Percentiles rank a stretch among this genome's conserved stretches.
Conservation (phyloP, 805 yeast genomes). For the Kluyveromyces starmeri region DNA sequence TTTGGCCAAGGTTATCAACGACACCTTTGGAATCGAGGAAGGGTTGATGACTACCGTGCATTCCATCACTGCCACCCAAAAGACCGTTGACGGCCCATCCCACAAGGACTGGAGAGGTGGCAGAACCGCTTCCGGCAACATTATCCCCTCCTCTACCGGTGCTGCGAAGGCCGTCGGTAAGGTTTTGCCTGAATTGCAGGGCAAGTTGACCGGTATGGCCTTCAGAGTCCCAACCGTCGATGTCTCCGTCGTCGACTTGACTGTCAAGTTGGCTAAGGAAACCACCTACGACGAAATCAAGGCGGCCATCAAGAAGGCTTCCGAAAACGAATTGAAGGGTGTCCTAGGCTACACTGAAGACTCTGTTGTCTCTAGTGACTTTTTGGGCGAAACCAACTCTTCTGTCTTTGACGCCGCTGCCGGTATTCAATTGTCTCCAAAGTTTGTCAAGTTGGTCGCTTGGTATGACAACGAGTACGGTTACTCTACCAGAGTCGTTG, state of each 20-base stretch:
- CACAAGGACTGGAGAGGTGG: slow-evolving; percentile 80
- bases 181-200: slow-evolving; percentile 63
- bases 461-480: slow-evolving; percentile 75
- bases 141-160: slow-evolving; percentile 69
- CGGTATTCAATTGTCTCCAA: slow-evolving; percentile 62
- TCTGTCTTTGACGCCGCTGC: slow-evolving; percentile 63
- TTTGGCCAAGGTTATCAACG: slow-evolving; percentile 60
- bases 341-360: slow-evolving; percentile 63
- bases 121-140: slow-evolving; percentile 68
- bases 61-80: slow-evolving; percentile 64
- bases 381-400: slow-evolving; percentile 53
- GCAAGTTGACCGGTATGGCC: slow-evolving; percentile 67
- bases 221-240: slow-evolving; percentile 68
- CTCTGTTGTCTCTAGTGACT: slow-evolving; percentile 62
- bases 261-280: slow-evolving; percentile 50
- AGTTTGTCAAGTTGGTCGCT: slow-evolving; percentile 59
- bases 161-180: slow-evolving; percentile 73
- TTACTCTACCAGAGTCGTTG: slow-evolving; percentile 70
- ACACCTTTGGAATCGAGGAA: slow-evolving; percentile 58
- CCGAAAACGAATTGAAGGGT: slow-evolving; percentile 55
- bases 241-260: slow-evolving; percentile 64
- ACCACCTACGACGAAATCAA: slow-evolving; percentile 59
- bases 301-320: slow-evolving; percentile 46
- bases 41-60: slow-evolving; percentile 72
- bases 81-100: slow-evolving; percentile 70